A percentile compares a stretch with the other conserved stretches of the same genome.
These are phyloP conservation scores for Funneliformis geosporum DNA, from an alignment of 192 early-diverging fungal genomes.

Conservation along the genomic window DNA sequence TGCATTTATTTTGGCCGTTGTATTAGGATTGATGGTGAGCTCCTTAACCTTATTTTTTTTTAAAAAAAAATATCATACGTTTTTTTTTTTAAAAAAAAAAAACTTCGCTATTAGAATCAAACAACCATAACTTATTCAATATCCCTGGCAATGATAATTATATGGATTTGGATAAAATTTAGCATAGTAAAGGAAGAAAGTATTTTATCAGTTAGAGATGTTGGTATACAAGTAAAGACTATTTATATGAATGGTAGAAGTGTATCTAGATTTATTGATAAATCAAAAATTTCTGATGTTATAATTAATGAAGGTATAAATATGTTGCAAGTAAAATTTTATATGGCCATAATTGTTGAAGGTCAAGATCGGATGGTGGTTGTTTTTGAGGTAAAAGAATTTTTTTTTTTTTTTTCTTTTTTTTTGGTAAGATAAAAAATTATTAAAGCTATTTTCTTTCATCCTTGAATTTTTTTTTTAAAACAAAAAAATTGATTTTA, in stretches of 20 bases:
- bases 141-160: background rate
- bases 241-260: conserved; percentile 51
- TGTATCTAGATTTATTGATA: conserved; percentile 62
- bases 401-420: background rate
- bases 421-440: too few species aligned
- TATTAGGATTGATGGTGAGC: conserved; percentile 12
- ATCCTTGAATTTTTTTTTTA: background rate
- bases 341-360: conserved; percentile 68
- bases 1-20: background rate
- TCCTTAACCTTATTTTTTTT: background rate
- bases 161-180: conserved; percentile 40
- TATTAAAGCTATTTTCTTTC: too few species aligned
- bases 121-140: conserved; percentile 8
- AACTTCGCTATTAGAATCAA: conserved; percentile 5
- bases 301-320: conserved; percentile 81
- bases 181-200: conserved; percentile 54
- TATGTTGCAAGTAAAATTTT: conserved; percentile 69
- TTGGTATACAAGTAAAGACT: conserved; percentile 72
- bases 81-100: background rate
- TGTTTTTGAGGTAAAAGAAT: conserved; percentile 63
- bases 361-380: conserved; percentile 64
- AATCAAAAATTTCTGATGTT: conserved; percentile 62
- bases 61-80: background rate
- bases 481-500: conserved; percentile 13
- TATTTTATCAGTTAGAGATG: conserved; percentile 62